Conservation (phyloP, 2,329 filamentous ascomycete species). For the Furcasterigmium sp. region DNA sequence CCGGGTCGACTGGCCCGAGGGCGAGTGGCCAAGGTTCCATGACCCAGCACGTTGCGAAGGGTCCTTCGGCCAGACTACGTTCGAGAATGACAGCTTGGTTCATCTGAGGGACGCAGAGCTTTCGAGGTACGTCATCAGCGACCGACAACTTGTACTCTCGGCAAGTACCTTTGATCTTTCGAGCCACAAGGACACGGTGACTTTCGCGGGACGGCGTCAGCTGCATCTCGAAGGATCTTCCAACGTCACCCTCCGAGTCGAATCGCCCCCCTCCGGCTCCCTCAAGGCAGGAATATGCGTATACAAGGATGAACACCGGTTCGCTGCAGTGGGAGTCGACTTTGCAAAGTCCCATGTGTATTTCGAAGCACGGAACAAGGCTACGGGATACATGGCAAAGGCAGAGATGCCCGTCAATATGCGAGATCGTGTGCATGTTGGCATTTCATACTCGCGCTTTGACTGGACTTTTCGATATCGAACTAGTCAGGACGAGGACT, state of each 20-base stretch:
- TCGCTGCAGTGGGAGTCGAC: not conserved
- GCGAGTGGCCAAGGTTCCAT: constrained; percentile 1
- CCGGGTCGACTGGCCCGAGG: not conserved
- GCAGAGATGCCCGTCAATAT: not conserved
- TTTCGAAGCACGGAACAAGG: not conserved
- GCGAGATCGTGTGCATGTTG: not conserved
- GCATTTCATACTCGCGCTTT: not conserved
- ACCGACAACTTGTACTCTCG: not conserved
- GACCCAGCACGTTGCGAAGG: not conserved
- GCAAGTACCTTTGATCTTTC: not conserved
- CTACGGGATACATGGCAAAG: not conserved
- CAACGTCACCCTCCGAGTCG: not conserved
- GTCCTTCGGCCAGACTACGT: not conserved
- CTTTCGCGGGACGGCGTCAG: not conserved
- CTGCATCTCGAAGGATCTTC: not conserved
- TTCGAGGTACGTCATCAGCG: not conserved
- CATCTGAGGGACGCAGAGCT: not conserved
- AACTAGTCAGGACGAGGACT: not conserved
- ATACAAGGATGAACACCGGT: constrained; percentile 1
- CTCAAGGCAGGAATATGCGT: not conserved
- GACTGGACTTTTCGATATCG: not conserved
- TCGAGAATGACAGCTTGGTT: not conserved
- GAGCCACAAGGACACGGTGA: not conserved
- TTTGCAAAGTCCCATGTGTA: not conserved
- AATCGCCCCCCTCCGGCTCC: not conserved